These are phyloP conservation scores for Xylariaceae sp. DNA, from an alignment of 2,329 filamentous ascomycete species.

Conservation along the genomic window DNA sequence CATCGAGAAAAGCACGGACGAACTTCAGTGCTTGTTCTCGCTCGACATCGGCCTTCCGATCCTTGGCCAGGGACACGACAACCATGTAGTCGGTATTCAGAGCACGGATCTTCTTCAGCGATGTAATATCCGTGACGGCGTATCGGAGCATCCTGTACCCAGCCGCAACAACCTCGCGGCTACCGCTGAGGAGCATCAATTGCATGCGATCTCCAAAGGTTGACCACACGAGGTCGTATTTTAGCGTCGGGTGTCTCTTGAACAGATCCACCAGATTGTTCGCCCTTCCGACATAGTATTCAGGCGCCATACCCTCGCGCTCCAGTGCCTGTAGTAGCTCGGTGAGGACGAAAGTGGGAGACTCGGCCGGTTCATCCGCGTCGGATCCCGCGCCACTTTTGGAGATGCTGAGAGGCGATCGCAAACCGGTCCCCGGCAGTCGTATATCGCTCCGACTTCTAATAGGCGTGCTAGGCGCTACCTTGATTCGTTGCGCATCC, in stretches of 20 bases:
- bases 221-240: slow-evolving; percentile 95
- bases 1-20: slow-evolving; percentile 87
- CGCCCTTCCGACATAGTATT: slow-evolving; percentile 90
- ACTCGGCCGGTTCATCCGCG: slow-evolving; percentile 67
- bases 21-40: slow-evolving; percentile 96
- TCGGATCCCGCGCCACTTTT: slow-evolving; percentile 55
- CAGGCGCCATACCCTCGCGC: slow-evolving; percentile 76
- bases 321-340: slow-evolving; percentile 90
- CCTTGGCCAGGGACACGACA: slow-evolving; percentile 87
- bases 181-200: slow-evolving; percentile 92
- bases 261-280: slow-evolving; percentile 96
- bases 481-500: slow-evolving; percentile 51
- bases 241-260: slow-evolving; percentile 84
- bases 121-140: slow-evolving; percentile 86
- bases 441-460: slow-evolving; percentile 45
- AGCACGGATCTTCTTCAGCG: slow-evolving; percentile 78
- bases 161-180: slow-evolving; percentile 88
- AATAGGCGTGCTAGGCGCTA: slow-evolving; percentile 45
- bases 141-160: slow-evolving; percentile 92
- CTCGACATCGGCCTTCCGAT: slow-evolving; percentile 94
- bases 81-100: slow-evolving; percentile 91
- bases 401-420: slow-evolving; percentile 53
- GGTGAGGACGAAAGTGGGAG: slow-evolving; percentile 83
- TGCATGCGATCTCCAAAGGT: slow-evolving; percentile 92
- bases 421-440: slow-evolving; percentile 42